These are phyloP conservation scores for Kazachstania taianensis DNA, from an alignment of 805 yeast genomes.

Conservation along the genomic window DNA sequence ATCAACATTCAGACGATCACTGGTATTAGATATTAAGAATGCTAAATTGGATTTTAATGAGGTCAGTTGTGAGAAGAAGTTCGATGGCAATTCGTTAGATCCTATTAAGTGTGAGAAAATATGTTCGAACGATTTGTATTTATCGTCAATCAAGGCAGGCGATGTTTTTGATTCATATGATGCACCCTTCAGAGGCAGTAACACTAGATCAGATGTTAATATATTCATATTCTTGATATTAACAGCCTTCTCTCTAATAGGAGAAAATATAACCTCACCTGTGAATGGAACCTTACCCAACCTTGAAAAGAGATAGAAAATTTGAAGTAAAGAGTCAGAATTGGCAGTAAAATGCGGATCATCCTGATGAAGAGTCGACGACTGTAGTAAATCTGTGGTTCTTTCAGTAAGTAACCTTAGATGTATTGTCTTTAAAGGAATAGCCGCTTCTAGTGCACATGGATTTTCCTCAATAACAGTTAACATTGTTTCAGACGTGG, in stretches of 20 bases:
- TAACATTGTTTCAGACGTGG: conserved; percentile 15
- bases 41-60: conserved; percentile 15
- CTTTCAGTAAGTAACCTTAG: conserved; percentile 53
- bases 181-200: conserved; percentile 24
- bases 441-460: conserved; percentile 17
- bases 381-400: conserved; percentile 60
- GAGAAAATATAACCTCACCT: conserved; percentile 44
- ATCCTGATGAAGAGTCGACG: conserved; percentile 35
- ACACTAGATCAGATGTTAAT: conserved; percentile 12
- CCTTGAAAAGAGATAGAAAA: conserved; percentile 30
- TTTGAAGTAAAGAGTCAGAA: conserved; percentile 25
- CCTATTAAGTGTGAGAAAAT: conserved; percentile 23
- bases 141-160: conserved; percentile 12
- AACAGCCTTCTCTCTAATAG: conserved; percentile 22
- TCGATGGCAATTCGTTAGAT: conserved; percentile 22
- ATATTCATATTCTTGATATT: conserved; percentile 14
- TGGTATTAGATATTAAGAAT: conserved; percentile 19
- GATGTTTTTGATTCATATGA: conserved; percentile 14
- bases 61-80: conserved; percentile 17
- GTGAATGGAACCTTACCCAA: conserved; percentile 45
- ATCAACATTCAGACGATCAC: conserved; percentile 15
- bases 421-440: conserved; percentile 29
- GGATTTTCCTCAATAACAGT: conserved; percentile 15
- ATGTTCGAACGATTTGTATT: conserved; percentile 20
- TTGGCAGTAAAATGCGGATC: conserved; percentile 22